Evolutionary conservation across 257 asterid genomes (phyloP), one percentile per base, ranked within the genome.

Genomic region (Echium plantagineum): DNA sequence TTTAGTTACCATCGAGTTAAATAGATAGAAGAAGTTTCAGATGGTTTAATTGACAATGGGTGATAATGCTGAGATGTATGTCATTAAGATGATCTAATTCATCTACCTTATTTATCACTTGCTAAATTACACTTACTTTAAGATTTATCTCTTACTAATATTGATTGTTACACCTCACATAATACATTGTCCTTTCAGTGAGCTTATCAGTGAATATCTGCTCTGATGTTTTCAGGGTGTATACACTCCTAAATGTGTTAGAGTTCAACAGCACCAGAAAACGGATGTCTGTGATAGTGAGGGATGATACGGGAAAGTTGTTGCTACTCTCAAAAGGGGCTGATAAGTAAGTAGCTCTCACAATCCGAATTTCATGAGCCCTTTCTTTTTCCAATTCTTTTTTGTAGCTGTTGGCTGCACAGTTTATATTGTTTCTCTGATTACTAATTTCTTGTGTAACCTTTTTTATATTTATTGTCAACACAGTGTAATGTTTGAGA

Each of bases 271-370:
- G 97, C 65, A 52, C 94, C 38, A 77, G 97, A 71, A 90, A 90
- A 72, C 74, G 97, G 78, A 90, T 90, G 97, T 90, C 97, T 0
- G 97, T 90, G 58, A 74, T 87, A 65, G 87, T 90, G 59, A 80
- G 80, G 72, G 87, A 87, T 47, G 89, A 85, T 49, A 94, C 80
- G 9, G 94, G 94, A 58, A 85, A 80, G 72, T 67, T 90, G 13
- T 63, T 87, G 21, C 69, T 90, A 65, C 97, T 90, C 73, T 75
- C 82, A 67, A 90, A 90, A 78, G 97, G 97, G 8, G 97, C 97
- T 52, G 97, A 90, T 83, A 90, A 86, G 97, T 90, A 65, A 61
- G 89, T 77, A 56, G 16, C 31, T 22, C 6, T 2, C 49, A 42
- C 6, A 17, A 19, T 53, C 15, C 9, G 57, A n/a, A 1, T 19